phyloP scores from a whole-genome alignment of 345 rosid genomes.

The Arabidopsis suecica region DNA sequence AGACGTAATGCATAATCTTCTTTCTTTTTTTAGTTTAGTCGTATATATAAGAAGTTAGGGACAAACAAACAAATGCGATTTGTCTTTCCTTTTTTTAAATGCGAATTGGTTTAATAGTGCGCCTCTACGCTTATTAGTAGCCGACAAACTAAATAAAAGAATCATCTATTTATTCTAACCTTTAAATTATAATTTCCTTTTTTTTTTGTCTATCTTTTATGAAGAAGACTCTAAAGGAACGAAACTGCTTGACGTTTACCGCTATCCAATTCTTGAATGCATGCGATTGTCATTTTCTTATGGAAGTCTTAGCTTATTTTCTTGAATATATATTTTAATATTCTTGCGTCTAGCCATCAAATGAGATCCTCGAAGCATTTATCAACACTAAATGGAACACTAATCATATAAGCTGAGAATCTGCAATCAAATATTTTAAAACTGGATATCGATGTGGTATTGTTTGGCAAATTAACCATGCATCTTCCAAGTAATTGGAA shows the following conservation, averaged over 20 bases:
- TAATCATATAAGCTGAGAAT: slow-evolving; percentile 2
- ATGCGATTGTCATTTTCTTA: not conserved
- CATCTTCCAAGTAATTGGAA: not conserved
- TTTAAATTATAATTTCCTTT: not conserved
- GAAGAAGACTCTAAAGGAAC: not conserved
- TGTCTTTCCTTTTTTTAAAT: not conserved
- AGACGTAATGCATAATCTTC: slow-evolving; percentile 4
- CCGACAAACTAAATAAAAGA: slow-evolving; percentile 20
- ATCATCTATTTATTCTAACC: not conserved
- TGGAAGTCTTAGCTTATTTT: not conserved
- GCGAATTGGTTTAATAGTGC: not conserved
- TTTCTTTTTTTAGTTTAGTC: not conserved
- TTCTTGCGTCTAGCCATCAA: not conserved
- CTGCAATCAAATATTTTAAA: not conserved
- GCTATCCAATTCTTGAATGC: not conserved
- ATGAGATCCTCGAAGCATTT: not conserved
- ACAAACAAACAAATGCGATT: slow-evolving; percentile 25
- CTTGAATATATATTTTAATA: not conserved
- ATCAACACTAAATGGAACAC: not conserved
- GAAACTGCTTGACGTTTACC: slow-evolving; percentile 8
- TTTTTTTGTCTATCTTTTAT: not conserved
- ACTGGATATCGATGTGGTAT: not conserved
- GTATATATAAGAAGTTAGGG: slow-evolving; percentile 8
- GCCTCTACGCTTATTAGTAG: slow-evolving; percentile 16
- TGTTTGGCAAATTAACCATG: not conserved